phyloP scores from a whole-genome alignment of 306 rosid species.

The Trifolium dubium region DNA sequence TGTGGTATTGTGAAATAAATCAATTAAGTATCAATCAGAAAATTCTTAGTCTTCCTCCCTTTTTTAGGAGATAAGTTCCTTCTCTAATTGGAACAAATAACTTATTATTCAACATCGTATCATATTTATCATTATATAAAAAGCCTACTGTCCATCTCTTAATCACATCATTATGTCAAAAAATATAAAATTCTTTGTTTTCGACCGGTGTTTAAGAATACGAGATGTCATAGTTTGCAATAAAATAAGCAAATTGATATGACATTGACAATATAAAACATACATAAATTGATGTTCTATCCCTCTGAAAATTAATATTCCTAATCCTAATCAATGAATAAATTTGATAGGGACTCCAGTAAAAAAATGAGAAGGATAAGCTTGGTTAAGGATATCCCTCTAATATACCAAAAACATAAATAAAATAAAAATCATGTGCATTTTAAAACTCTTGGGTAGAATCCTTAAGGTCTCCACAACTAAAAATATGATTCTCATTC shows the following conservation, averaged over 20 bases:
- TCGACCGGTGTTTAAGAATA: background rate
- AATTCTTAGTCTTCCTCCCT: too few relatives aligned
- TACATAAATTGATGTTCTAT: conserved; percentile 11
- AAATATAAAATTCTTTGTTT: conserved; percentile 9
- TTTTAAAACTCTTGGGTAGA: background rate
- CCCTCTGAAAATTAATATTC: background rate
- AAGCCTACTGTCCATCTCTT: too few relatives aligned
- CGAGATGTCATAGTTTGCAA: background rate
- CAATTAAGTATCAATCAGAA: too few relatives aligned
- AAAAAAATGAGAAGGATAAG: too few relatives aligned
- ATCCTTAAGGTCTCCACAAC: background rate
- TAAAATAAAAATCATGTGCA: background rate
- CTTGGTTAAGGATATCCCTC: background rate
- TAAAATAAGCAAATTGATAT: conserved; percentile 21
- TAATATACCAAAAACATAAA: too few relatives aligned
- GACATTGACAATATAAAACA: conserved; percentile 22
- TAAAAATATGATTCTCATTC: background rate
- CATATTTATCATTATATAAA: conserved; percentile 17
- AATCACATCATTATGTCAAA: conserved; percentile 10
- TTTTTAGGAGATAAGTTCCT: too few relatives aligned
- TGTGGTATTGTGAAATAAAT: too few relatives aligned
- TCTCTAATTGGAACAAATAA: too few relatives aligned
- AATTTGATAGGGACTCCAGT: background rate
- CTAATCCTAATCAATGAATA: background rate
- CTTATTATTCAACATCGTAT: too few relatives aligned